phyloP scores from a whole-genome alignment of 2,329 filamentous ascomycete genomes.

The Cryoendolithus antarcticus region DNA sequence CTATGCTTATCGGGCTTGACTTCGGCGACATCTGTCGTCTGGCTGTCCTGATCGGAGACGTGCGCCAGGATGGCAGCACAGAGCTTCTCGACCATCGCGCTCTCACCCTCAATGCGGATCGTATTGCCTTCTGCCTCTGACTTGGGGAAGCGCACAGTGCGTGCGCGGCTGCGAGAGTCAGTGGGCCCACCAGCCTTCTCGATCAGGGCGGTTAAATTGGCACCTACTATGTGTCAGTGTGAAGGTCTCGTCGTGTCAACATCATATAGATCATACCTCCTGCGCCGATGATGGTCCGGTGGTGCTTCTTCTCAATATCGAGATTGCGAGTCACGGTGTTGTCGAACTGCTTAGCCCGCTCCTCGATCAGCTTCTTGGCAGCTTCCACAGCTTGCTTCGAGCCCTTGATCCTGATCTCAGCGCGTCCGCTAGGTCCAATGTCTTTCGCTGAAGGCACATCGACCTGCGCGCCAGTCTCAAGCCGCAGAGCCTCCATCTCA shows the following conservation, averaged over 20 bases:
- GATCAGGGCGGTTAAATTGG: conserved; percentile 77
- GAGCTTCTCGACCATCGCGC: conserved; percentile 78
- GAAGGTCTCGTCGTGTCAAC: background rate
- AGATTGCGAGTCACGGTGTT: conserved; percentile 75
- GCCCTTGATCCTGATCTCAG: conserved; percentile 84
- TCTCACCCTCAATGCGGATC: conserved; percentile 80
- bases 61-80: conserved; percentile 68
- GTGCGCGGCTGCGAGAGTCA: conserved; percentile 69
- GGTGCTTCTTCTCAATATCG: conserved; percentile 88
- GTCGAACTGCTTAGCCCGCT: conserved; percentile 78
- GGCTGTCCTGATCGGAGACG: conserved; percentile 70
- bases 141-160: conserved; percentile 90
- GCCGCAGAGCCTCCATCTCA: conserved; percentile 80
- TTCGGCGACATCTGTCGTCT: conserved; percentile 66
- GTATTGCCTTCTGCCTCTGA: conserved; percentile 64
- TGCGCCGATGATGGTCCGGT: conserved; percentile 76
- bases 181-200: conserved; percentile 78
- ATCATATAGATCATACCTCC: conserved; percentile 51
- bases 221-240: conserved; percentile 46
- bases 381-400: conserved; percentile 83
- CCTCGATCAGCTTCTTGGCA: conserved; percentile 79
- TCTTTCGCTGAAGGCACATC: conserved; percentile 79
- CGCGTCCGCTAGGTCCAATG: conserved; percentile 48
- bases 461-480: conserved; percentile 74
- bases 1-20: conserved; percentile 85